Evolutionary conservation across 768 basidiomycete species (phyloP).

Genomic region (Strobilomyces dryophilus): DNA sequence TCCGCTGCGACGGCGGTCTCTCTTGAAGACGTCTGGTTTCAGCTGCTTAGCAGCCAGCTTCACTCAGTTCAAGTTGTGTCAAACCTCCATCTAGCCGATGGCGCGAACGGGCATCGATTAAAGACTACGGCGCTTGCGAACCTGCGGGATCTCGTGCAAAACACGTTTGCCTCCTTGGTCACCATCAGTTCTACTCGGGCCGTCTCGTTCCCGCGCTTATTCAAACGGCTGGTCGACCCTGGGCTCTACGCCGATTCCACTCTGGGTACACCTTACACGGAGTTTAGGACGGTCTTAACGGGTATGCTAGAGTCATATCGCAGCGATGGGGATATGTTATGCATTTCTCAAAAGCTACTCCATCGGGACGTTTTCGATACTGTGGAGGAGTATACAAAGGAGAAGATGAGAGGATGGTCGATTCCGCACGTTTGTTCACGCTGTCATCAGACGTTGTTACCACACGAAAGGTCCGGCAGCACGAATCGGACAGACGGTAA

Average conservation of each 20-base stretch:
- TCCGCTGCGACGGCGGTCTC: constrained; percentile 38
- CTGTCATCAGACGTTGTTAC: constrained; percentile 49
- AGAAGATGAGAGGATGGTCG: constrained; percentile 62
- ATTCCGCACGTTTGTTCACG: constrained; percentile 43
- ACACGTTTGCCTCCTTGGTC: constrained; percentile 79
- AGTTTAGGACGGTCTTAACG: constrained; percentile 85
- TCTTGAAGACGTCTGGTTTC: constrained; percentile 88
- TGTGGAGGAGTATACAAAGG: constrained; percentile 54
- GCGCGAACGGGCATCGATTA: constrained; percentile 16
- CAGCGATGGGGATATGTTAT: constrained; percentile 85
- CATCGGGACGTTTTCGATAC: constrained; percentile 78
- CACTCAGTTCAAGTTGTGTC: constrained; percentile 71
- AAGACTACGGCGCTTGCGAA: constrained; percentile 36
- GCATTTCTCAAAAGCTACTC: constrained; percentile 77
- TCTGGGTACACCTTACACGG: constrained; percentile 71
- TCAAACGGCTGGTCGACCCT: constrained; percentile 86
- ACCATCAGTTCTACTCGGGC: constrained; percentile 75
- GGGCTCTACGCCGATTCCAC: constrained; percentile 47
- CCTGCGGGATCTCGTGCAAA: constrained; percentile 74
- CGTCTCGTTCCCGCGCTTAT: constrained; percentile 87
- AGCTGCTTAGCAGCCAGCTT: constrained; percentile 78
- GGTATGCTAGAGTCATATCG: constrained; percentile 97
- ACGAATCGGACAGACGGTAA: constrained; percentile 18
- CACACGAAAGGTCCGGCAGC: constrained; percentile 15
- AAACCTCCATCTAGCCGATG: constrained; percentile 31